Base-by-base conservation (phyloP, 257 asterid genomes). In the Nicotiana paniculata region DNA sequence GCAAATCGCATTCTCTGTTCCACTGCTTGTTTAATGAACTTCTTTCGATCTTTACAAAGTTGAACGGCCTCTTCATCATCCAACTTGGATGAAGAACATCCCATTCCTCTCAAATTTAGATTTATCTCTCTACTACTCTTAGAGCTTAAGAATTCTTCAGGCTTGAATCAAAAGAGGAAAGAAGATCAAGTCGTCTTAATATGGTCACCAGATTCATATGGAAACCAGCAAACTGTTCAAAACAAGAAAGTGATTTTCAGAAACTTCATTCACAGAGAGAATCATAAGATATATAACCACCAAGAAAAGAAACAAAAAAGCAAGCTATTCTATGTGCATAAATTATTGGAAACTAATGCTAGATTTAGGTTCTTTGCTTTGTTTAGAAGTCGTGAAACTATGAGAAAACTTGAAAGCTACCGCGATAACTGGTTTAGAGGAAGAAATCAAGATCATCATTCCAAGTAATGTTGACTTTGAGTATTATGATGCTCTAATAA, bases 1-100 rank as follows among this genome's bases (percentile, higher is more conserved):
- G 97, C 97, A 65, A 96, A 93, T 82, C 85, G 88, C 78, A 85
- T 82, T 74, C 99, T 82, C 26, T 94, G 90, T 82, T 94, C 98
- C 61, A 96, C 97, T 17, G 99, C 99, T 89, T 94, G 94, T 84
- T 88, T 89, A 53, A 96, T 96, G 91, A 93, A 94, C 84, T 90
- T 94, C 88, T 92, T 96, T 21, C 99, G 83, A 81, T 96, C 98
- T 86, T 93, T 93, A 81, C 99, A 96, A 76, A 96, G 95, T 89
- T 87, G 91, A 77, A 96, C 97, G 8, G 93, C 92, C 75, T 94
- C 99, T 87, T 94, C 99, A 85, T 94, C 91, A 83, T 96, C 99
- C 90, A 96, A 85, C 85, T 94, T 96, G 17, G 99, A 96, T 43
- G 91, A 83, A 64, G 99, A 96, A 85, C 99, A 96, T 89, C 99